Base-by-base conservation (phyloP, 2,329 filamentous ascomycete species). In the Lasiodiplodia sp. region DNA sequence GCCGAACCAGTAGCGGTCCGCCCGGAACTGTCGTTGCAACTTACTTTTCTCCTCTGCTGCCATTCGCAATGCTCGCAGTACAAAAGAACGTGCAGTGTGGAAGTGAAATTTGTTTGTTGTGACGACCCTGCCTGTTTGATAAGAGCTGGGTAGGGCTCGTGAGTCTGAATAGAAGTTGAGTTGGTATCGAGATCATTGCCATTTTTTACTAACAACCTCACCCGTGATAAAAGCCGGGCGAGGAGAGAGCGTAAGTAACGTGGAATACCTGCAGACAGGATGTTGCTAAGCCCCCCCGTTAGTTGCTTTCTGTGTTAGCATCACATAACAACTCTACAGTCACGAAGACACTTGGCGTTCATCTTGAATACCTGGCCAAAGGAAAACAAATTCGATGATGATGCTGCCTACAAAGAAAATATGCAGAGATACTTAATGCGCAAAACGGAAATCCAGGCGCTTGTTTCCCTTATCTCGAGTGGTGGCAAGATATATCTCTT, bases 401-500 rank as follows among this genome's bases (percentile, higher is more conserved):
- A n/a, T 8, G 57, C 57, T 60, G 44, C 3, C 18, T 5, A 31
- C 23, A 28, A 63, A 63, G 21, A 25, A 4, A 63, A n/a, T 10
- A n/a, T n/a, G 38, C 38, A 14, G n/a, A 49, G 18, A 16, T 34
- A 14, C 44, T 64, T 21, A 68, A 51, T 68, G 67, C 31, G 67
- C 67, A 4, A 81, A 82, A 21, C 79, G 73, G 66, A 81, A 81
- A 63, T 80, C 79, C 67, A 81, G 66, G 16, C 80, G 72, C 72
- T 79, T 80, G 66, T 81, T 81, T 0, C 80, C 80, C 40, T 79
- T 69, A 68, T 82, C 80, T 8, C 70, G 73, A 10, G 77, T 77
- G 1, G 75, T 78, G 10, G 75, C 71, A 47, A 87, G 77, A 73
- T 90, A 90, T 23, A 81, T 71, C 1, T 77, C 76, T 73, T 82